Base-by-base conservation (phyloP, 352 stramenopile species). In the Pythium aristosporum region DNA sequence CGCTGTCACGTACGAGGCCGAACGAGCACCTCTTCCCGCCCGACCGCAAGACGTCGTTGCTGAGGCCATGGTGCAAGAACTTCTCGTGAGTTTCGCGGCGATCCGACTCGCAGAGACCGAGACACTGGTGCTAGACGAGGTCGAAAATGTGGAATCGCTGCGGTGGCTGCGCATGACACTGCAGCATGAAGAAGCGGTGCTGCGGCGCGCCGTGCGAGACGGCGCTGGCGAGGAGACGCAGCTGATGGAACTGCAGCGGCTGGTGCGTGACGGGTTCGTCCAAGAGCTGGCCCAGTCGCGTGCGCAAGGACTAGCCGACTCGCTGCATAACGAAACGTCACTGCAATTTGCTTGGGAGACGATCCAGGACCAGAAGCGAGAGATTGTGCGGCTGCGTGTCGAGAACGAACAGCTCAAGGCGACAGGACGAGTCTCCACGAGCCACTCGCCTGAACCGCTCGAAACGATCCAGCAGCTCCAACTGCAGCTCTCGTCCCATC, bases 311-410 rank as follows among this genome's bases (percentile, higher is more conserved):
- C 21, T 71, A 0, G 57, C 63, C 1, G 63, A 65, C 32, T 64
- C 73, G 28, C 65, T 75, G 10, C 71, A 72, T 50, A 80, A 78
- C 18, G 81, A 90, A 21, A 74, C 81, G 0, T 90, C 81, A 20
- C 58, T 90, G n/a, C 81, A 90, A 60, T 90, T 90, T 36, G 81
- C 79, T 9, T 90, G 79, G 79, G 81, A 90, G 32, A 90, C 81
- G 25, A 88, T 90, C 41, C 74, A 88, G 37, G 81, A 85, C 34
- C 81, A 90, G 43, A 90, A 88, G 68, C 76, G 82, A 51, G 75
- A 90, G 54, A 79, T 90, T 10, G 73, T 84, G 20, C 79, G 81
- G 7, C 75, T 90, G 16, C 77, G 79, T 11, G 76, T 74, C 1
- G 70, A 87, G 49, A 87, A 82, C 32, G 68, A 86, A 4, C 70